Evolutionary conservation across 1,284 basidiomycete genomes (phyloP), one percentile per base, ranked within the genome.

Genomic region (Melampsora larici-populina): DNA sequence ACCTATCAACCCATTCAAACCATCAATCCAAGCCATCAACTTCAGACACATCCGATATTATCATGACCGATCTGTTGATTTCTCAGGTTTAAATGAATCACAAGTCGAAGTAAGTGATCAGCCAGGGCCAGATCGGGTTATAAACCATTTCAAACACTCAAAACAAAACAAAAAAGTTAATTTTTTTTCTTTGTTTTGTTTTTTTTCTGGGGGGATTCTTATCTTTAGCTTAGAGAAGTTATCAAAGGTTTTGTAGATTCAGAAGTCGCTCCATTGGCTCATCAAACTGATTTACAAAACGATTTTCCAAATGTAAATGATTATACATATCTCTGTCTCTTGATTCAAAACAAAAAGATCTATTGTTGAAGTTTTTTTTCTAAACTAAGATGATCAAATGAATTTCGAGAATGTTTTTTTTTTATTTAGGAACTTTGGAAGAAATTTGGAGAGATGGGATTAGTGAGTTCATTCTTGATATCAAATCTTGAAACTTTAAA

Each of bases 401-500:
- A n/a, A n/a, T n/a, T n/a, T n/a, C n/a, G n/a, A n/a, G n/a, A n/a
- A n/a, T n/a, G n/a, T 26, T 5, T 29, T 46, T 70, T 11, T 8
- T 40, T 24, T 24, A 24, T 17, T 13, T 29, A 94, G 91, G 90
- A 94, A 82, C 85, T 95, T 24, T 96, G 94, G 91, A 88, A 90
- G 81, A 94, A 94, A 84, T 86, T 96, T 33, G 93, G 94, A 11
- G 87, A 88, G 36, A 95, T 97, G 93, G 86, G 86, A 0, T 79
- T 87, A 36, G 82, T 86, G 46, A 79, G 78, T 80, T 60, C 7
- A 31, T 21, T 60, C 26, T n/a, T n/a, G n/a, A n/a, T n/a, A n/a
- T n/a, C n/a, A n/a, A n/a, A n/a, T n/a, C 11, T 33, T 70, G 2
- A 26, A 48, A 15, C 2, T 24, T 70, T 17, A 64, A 18, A 15